Evolutionary conservation across 495 filamentous ascomycete genomes (phyloP), one percentile per base, ranked within the genome.

Genomic region (Bacidia rubella): DNA sequence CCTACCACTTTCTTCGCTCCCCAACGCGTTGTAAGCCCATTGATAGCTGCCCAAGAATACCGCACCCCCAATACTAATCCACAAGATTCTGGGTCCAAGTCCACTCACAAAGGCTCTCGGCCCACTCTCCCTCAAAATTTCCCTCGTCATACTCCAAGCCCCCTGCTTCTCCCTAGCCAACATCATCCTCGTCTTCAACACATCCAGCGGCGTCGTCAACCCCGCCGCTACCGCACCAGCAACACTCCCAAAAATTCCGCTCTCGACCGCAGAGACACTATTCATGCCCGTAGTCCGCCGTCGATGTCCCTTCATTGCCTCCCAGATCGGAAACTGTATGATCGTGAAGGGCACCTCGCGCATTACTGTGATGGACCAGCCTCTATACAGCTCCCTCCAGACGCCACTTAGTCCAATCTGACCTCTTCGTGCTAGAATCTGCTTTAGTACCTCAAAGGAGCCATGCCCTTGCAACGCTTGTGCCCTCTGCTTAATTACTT

Each of bases 21-120:
- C 78, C 52, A 95, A 62, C 7, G 75, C 69, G 72, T 88, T 92
- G 59, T 78, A 83, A 38, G 85, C 87, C 78, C 81, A 90, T 67
- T 97, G 89, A 68, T 96, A 99, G 60, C 85, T 94, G 1, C 92
- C 92, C 65, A 99, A 67, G 69, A 99, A 99, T 32, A 99, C 83
- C 1, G 90, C 88, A 12, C 92, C 92, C 2, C 92, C 92, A 54
- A 80, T 81, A 57, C 84, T 87, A 65, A 99, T 99, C 89, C 93
- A 97, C 62, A 89, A 75, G 21, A 95, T 78, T 45, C 92, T 70
- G 0, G 92, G 92, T 41, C 86, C 88, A 56, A 97, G 83, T 0
- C 92, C 92, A 9, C 81, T 77, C 68, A 93, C 93, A 64, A 96
- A 89, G 17, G 85, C 86, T 47, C 80, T 73, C 3, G 79, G 59